Percentiles rank a stretch among this genome's conserved stretches.
Conservation (phyloP, 805 yeast species). For the Teunomyces panamensis region DNA sequence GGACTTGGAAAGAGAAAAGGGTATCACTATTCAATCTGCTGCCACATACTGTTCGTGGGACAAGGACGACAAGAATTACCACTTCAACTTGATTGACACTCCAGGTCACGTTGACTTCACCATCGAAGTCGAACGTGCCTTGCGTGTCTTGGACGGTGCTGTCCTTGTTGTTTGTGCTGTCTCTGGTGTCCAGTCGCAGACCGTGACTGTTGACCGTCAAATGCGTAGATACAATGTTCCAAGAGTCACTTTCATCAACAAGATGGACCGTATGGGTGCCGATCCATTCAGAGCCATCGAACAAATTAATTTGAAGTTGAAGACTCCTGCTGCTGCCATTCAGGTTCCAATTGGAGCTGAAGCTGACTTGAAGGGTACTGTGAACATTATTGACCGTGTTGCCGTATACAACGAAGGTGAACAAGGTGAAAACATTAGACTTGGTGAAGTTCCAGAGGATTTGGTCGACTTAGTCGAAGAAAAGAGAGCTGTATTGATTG, state of each 20-base stretch:
- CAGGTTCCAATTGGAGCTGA: slow-evolving; percentile 98
- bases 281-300: slow-evolving; percentile 94
- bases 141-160: slow-evolving; percentile 97
- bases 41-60: slow-evolving; percentile 98
- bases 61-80: slow-evolving; percentile 64
- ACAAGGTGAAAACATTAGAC: slow-evolving; percentile 79
- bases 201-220: slow-evolving; percentile 98
- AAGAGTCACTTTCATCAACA: slow-evolving; percentile 91
- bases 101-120: slow-evolving; percentile 99
- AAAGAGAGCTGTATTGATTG: slow-evolving; percentile 80
- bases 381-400: slow-evolving; percentile 83
- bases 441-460: slow-evolving; percentile 70
- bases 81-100: slow-evolving; percentile 93
- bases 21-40: slow-evolving; percentile 97
- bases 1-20: slow-evolving; percentile 98
- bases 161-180: slow-evolving; percentile 98
- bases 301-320: slow-evolving; percentile 82
- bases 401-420: slow-evolving; percentile 86
- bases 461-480: slow-evolving; percentile 82
- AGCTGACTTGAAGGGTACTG: slow-evolving; percentile 79
- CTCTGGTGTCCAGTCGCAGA: slow-evolving; percentile 96
- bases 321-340: slow-evolving; percentile 93
- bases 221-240: slow-evolving; percentile 98
- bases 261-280: slow-evolving; percentile 99
- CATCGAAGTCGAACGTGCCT: slow-evolving; percentile 97